These are phyloP conservation scores for Sporothrix schenckii DNA, from an alignment of 2,329 filamentous ascomycete genomes.

Conservation along the genomic window DNA sequence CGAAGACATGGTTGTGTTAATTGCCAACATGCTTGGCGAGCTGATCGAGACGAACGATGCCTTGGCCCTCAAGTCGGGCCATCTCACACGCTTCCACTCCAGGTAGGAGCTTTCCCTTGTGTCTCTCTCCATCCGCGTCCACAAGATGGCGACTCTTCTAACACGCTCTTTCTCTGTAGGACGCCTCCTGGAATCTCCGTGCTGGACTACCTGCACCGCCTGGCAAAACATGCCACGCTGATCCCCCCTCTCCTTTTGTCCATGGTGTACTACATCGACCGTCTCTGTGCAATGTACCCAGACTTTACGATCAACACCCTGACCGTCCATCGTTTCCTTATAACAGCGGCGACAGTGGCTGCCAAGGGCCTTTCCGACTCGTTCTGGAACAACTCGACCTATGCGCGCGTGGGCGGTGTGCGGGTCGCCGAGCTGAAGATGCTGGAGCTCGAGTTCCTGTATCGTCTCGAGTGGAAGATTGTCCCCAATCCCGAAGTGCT, in stretches of 20 bases:
- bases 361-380: slow-evolving; percentile 95
- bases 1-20: slow-evolving; percentile 85
- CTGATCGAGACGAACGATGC: slow-evolving; percentile 90
- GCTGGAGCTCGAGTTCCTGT: slow-evolving; percentile 89
- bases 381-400: slow-evolving; percentile 98
- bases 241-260: slow-evolving; percentile 92
- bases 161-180: slow-evolving; percentile 41
- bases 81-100: slow-evolving; percentile 92
- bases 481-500: slow-evolving; percentile 93
- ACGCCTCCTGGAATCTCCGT: slow-evolving; percentile 89
- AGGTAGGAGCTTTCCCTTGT: slow-evolving; percentile 56
- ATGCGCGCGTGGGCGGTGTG: slow-evolving; percentile 90
- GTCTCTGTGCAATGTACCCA: slow-evolving; percentile 86
- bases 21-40: slow-evolving; percentile 94
- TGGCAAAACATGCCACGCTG: slow-evolving; percentile 91
- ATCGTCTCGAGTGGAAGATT: slow-evolving; percentile 93
- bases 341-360: slow-evolving; percentile 91
- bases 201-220: slow-evolving; percentile 85
- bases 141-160: not conserved
- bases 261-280: slow-evolving; percentile 99
- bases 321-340: slow-evolving; percentile 95
- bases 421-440: slow-evolving; percentile 86
- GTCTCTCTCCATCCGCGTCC: too few relatives aligned
- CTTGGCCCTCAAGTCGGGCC: slow-evolving; percentile 80
- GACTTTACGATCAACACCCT: slow-evolving; percentile 96